Evolutionary conservation across 179 eudicot genomes (phyloP).

Genomic region (Vitellaria paradoxa): DNA sequence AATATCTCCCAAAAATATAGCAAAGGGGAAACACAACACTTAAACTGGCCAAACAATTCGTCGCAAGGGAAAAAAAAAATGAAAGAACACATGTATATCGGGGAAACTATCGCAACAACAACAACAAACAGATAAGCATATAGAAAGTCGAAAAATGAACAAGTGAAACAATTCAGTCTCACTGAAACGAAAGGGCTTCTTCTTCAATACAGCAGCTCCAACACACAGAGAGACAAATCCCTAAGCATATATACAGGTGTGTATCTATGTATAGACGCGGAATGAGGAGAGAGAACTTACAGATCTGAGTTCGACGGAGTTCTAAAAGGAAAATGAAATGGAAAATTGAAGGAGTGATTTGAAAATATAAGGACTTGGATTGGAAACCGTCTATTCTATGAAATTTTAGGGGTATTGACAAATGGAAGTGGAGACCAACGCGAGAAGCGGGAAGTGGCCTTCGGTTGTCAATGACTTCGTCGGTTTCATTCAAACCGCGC

Average conservation of each 20-base stretch:
- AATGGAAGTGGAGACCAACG: background rate
- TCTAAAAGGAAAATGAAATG: background rate
- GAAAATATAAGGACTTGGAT: background rate
- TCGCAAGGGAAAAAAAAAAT: background rate
- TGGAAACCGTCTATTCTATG: constrained; percentile 13
- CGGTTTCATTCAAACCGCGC: too few species aligned
- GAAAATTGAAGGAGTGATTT: background rate
- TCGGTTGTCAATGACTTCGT: too few species aligned
- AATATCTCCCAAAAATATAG: too few species aligned
- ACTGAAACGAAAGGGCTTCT: background rate
- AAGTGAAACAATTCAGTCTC: background rate
- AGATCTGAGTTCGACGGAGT: background rate
- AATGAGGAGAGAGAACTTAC: background rate
- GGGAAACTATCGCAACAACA: background rate
- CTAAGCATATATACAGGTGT: background rate
- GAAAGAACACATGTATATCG: background rate
- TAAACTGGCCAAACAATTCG: background rate
- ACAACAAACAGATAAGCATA: background rate
- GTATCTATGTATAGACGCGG: background rate
- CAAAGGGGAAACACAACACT: too few species aligned
- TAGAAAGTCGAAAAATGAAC: background rate
- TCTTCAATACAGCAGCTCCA: background rate
- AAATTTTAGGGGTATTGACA: background rate
- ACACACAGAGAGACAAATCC: background rate
- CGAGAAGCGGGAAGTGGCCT: constrained; percentile 11